Evolutionary conservation across 768 basidiomycete genomes (phyloP).

Genomic region (Tylopilus vinaceipallidus): DNA sequence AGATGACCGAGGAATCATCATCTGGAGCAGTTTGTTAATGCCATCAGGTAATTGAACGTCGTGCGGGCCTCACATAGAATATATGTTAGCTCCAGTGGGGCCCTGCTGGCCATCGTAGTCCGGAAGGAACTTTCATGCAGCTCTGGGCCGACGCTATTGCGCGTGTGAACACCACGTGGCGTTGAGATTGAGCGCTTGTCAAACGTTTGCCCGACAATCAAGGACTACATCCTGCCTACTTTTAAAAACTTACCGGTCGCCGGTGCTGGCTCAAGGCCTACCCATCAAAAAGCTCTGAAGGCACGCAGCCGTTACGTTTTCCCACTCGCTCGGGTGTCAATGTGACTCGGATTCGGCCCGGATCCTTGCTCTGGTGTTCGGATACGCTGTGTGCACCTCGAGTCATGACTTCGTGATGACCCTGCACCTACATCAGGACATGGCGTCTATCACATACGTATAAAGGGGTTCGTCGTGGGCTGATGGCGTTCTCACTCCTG

Average conservation of each 20-base stretch:
- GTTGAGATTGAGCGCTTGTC: neutral
- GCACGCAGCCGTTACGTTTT: too few species aligned
- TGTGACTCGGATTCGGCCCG: neutral
- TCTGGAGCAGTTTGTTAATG: conserved; percentile 38
- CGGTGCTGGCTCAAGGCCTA: too few species aligned
- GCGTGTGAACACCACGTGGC: neutral
- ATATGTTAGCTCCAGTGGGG: conserved; percentile 64
- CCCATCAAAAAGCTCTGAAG: too few species aligned
- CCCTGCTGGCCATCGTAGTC: conserved; percentile 19
- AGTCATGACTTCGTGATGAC: conserved; percentile 6
- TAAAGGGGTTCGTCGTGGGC: conserved; percentile 5
- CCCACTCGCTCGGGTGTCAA: too few species aligned
- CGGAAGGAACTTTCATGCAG: neutral
- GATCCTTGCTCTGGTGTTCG: neutral
- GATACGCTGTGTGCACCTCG: conserved; percentile 9
- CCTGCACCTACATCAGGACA: neutral
- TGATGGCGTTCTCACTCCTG: neutral
- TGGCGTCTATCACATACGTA: conserved; percentile 1
- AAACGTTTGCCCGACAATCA: too few species aligned
- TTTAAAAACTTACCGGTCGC: too few species aligned
- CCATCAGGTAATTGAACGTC: neutral
- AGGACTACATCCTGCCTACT: too few species aligned
- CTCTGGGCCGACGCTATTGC: neutral
- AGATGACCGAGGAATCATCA: conserved; percentile 57
- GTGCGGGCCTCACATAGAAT: conserved; percentile 50